A percentile compares a stretch with the other conserved stretches of the same genome.
These are phyloP conservation scores for Trichoderma koningii DNA, from an alignment of 2,329 filamentous ascomycete genomes.

Conservation along the genomic window DNA sequence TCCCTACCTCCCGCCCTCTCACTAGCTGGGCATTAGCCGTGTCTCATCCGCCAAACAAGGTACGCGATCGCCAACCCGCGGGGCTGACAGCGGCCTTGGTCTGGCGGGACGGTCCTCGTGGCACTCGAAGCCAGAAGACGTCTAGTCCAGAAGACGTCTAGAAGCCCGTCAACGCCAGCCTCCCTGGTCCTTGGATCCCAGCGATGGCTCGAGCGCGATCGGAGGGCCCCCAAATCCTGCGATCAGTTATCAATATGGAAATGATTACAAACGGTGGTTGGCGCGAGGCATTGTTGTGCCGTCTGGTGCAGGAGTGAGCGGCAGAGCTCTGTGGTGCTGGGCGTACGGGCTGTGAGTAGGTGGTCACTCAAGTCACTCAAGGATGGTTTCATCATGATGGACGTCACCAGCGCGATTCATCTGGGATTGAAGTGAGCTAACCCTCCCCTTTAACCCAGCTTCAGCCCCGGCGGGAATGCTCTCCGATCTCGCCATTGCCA, in stretches of 20 bases:
- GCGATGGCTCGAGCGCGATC: conserved; percentile 10
- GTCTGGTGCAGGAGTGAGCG: neutral
- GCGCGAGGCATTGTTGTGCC: conserved; percentile 11
- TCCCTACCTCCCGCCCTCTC: neutral
- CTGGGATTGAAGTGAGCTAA: too few relatives aligned
- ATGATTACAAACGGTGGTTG: neutral
- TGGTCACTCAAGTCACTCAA: neutral
- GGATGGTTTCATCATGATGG: neutral
- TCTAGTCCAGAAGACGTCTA: conserved; percentile 23
- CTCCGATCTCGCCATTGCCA: conserved; percentile 1
- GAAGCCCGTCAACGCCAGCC: conserved; percentile 1
- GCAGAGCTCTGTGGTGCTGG: neutral
- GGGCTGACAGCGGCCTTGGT: conserved; percentile 17
- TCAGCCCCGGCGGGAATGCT: conserved; percentile 1
- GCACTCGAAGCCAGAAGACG: conserved; percentile 8
- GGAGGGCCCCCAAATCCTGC: neutral
- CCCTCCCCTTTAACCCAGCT: neutral
- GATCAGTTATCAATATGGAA: neutral
- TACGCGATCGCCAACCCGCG: conserved; percentile 10
- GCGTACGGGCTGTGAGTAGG: neutral
- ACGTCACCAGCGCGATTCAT: too few relatives aligned
- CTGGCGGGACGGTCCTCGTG: conserved; percentile 3
- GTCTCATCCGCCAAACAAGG: too few relatives aligned
- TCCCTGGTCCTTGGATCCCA: too few relatives aligned
- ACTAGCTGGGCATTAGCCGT: neutral